Conservation (phyloP, 345 rosid species). For the Gynandropsis gynandra region DNA sequence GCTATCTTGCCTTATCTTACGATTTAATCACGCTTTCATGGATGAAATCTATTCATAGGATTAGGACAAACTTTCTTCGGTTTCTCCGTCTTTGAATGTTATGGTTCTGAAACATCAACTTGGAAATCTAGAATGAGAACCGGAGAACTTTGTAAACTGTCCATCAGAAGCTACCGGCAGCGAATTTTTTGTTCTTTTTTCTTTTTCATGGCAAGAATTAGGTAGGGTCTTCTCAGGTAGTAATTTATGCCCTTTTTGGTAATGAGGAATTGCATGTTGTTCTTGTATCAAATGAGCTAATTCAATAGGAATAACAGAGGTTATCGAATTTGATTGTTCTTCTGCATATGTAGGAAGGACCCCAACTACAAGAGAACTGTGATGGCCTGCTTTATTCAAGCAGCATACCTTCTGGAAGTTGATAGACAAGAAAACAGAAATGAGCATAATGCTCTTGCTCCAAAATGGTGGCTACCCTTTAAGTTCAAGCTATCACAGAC, state of each 20-base stretch:
- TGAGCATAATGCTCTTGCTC: constrained; percentile 65
- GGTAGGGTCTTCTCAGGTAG: background rate
- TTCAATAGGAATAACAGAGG: too few species aligned
- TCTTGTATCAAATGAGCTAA: background rate
- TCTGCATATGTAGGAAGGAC: constrained; percentile 53
- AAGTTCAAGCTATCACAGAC: constrained; percentile 72
- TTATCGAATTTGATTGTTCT: background rate
- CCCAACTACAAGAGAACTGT: constrained; percentile 87
- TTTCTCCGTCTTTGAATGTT: background rate
- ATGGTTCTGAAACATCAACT: background rate
- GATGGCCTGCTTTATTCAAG: constrained; percentile 92
- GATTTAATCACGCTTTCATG: background rate
- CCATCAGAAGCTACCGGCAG: background rate
- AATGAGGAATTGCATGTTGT: background rate
- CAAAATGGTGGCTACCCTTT: constrained; percentile 94
- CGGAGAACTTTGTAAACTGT: background rate
- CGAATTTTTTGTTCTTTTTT: background rate
- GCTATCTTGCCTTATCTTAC: background rate
- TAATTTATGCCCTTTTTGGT: too few species aligned
- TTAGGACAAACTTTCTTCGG: background rate
- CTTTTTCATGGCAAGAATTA: background rate
- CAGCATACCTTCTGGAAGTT: constrained; percentile 78
- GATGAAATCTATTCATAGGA: too few species aligned
- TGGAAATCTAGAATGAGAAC: background rate
- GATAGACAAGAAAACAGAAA: constrained; percentile 81